These are phyloP conservation scores for Neurospora sp. DNA, from an alignment of 495 filamentous ascomycete species.

Conservation along the genomic window DNA sequence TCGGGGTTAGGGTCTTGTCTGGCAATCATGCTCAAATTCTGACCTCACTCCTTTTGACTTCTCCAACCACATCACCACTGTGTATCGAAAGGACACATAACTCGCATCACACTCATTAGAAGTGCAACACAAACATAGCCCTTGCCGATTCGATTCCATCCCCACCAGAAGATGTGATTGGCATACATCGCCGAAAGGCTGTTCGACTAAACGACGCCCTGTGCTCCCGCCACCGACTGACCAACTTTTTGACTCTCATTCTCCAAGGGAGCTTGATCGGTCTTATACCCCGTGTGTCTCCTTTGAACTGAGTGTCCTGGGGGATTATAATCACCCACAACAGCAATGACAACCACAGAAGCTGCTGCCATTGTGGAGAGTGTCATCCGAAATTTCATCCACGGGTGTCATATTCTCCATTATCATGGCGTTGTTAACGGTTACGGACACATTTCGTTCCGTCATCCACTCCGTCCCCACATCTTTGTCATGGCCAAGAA, in stretches of 20 bases:
- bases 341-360: not conserved
- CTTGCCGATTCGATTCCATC: not conserved
- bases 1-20: not conserved
- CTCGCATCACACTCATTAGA: not conserved
- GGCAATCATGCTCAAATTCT: not conserved
- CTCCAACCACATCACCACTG: not conserved
- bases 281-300: not conserved
- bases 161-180: not conserved
- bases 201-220: not conserved
- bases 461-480: conserved; percentile 28
- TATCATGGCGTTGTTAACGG: conserved; percentile 38
- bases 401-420: conserved; percentile 23
- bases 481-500: conserved; percentile 37
- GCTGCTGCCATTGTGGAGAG: not conserved
- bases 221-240: not conserved
- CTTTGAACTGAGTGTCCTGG: not conserved
- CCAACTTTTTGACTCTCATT: not conserved
- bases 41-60: not conserved
- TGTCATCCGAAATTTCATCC: conserved; percentile 8
- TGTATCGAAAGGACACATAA: not conserved
- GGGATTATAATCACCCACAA: not conserved
- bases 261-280: not conserved
- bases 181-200: not conserved
- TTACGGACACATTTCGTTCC: conserved; percentile 43
- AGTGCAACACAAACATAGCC: not conserved